Evolutionary conservation across 2,329 filamentous ascomycete species (phyloP), one percentile per base, ranked within the genome.

Genomic region (Diaporthe batatas): DNA sequence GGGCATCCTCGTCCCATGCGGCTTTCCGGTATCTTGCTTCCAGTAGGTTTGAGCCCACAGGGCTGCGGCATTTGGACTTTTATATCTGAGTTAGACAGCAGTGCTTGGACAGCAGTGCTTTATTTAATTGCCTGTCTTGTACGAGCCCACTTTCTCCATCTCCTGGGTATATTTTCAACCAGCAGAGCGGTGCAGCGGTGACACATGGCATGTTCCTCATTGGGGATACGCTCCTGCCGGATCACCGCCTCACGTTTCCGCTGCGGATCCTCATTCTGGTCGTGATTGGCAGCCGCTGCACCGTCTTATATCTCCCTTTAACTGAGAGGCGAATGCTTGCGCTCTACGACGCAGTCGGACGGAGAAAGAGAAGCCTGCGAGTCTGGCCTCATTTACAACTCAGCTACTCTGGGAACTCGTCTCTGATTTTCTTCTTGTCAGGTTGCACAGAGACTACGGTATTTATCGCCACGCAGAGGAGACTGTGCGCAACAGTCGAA

Each of bases 401-500:
- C 42, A 2, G 25, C 47, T 49, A 36, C 23, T 21, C 32, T n/a
- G 1, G 34, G 58, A 67, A 51, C 47, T n/a, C 55, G 29, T 36
- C n/a, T 74, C 73, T 74, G 53, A 74, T 39, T 42, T 34, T 54
- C 47, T 73, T 39, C 71, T 36, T 47, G 44, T 51, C 42, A 73
- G 73, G 53, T 54, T 62, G 54, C 65, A 70, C 73, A 70, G 59
- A 70, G 53, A 51, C 53, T 73, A 32, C 44, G 32, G 36, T 44
- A 25, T 59, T 12, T 44, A 34, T 64, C 54, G 21, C n/a, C 49
- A 57, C 51, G 36, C n/a, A 39, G 42, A 53, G 55, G 68, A 49
- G 42, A 44, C 36, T 39, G n/a, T 39, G 54, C 25, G 62, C 36
- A 39, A 54, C 21, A 25, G n/a, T 49, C 39, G 34, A 53, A 62